Conservation (phyloP, 2,329 filamentous ascomycete species). For the Claviceps maximensis region DNA sequence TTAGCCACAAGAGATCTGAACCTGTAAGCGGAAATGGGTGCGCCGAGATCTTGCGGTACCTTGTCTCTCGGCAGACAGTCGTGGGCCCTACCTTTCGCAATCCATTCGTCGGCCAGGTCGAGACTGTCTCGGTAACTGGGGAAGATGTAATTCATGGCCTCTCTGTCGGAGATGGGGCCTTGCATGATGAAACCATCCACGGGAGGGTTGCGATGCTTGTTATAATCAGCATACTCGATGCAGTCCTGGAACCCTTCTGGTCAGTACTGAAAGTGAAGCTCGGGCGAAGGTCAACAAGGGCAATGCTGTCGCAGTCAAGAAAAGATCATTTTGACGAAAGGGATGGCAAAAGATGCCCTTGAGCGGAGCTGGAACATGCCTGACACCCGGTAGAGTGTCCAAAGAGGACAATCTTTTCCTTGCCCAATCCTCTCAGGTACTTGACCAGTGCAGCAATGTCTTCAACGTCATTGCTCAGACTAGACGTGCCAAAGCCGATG, state of each 20-base stretch:
- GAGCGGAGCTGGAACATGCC: conserved; percentile 19
- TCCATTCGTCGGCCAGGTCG: conserved; percentile 38
- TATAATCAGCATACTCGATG: conserved; percentile 37
- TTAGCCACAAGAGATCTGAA: conserved; percentile 35
- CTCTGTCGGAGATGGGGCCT: conserved; percentile 65
- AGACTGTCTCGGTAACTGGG: conserved; percentile 32
- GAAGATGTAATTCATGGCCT: conserved; percentile 40
- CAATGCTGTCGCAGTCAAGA: not conserved
- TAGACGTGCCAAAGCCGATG: conserved; percentile 35
- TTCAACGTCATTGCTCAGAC: conserved; percentile 37
- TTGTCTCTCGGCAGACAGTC: conserved; percentile 40
- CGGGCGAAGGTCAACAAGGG: not conserved
- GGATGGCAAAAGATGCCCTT: not conserved
- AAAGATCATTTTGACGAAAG: not conserved
- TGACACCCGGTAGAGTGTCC: conserved; percentile 48
- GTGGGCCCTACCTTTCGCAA: conserved; percentile 37
- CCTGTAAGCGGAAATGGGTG: conserved; percentile 39
- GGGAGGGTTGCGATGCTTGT: conserved; percentile 30
- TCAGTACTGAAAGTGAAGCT: not conserved
- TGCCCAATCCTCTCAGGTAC: conserved; percentile 38
- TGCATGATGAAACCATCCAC: conserved; percentile 71
- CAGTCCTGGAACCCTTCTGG: conserved; percentile 31
- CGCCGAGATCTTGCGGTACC: conserved; percentile 26
- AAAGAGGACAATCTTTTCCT: conserved; percentile 38
- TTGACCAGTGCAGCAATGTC: conserved; percentile 40